Percentiles rank a stretch among this genome's conserved stretches.
Conservation (phyloP, 1,139 yeast species). For the Blastobotrys illinoisensis region DNA sequence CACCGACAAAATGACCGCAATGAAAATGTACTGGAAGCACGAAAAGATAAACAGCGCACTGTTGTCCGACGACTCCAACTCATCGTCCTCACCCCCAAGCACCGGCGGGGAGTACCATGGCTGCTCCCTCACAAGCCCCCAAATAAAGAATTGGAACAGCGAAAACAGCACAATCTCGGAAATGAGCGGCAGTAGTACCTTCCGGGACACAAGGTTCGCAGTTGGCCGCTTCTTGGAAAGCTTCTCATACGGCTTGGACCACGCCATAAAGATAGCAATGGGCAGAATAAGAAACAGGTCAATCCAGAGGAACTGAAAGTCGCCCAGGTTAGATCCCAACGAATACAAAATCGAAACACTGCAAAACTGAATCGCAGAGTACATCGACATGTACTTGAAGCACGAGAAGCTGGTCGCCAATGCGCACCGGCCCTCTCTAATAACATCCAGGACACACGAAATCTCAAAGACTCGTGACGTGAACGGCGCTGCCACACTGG, state of each 20-base stretch:
- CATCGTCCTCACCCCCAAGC: slow-evolving; percentile 76
- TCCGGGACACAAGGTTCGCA: slow-evolving; percentile 86
- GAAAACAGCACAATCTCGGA: slow-evolving; percentile 63
- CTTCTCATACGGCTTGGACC: slow-evolving; percentile 74
- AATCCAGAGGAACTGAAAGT: slow-evolving; percentile 91
- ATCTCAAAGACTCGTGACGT: slow-evolving; percentile 87
- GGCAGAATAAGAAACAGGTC: slow-evolving; percentile 88
- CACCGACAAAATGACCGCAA: slow-evolving; percentile 74
- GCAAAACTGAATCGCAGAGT: slow-evolving; percentile 92
- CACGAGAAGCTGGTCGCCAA: slow-evolving; percentile 93
- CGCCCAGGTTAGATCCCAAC: slow-evolving; percentile 92
- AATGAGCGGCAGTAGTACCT: slow-evolving; percentile 72
- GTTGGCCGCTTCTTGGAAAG: slow-evolving; percentile 77
- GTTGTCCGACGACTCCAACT: slow-evolving; percentile 83
- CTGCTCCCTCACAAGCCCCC: slow-evolving; percentile 46
- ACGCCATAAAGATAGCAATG: slow-evolving; percentile 91
- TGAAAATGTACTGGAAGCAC: slow-evolving; percentile 81
- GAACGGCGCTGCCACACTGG: slow-evolving; percentile 97
- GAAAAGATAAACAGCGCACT: slow-evolving; percentile 75
- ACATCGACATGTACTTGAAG: slow-evolving; percentile 95
- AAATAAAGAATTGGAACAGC: slow-evolving; percentile 59
- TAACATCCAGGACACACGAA: slow-evolving; percentile 85
- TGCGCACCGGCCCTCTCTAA: slow-evolving; percentile 91
- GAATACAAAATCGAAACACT: slow-evolving; percentile 80
- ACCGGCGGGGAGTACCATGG: slow-evolving; percentile 79